Conservation (phyloP, 176 grass and related monocot genomes). For the Elymus sibiricus region DNA sequence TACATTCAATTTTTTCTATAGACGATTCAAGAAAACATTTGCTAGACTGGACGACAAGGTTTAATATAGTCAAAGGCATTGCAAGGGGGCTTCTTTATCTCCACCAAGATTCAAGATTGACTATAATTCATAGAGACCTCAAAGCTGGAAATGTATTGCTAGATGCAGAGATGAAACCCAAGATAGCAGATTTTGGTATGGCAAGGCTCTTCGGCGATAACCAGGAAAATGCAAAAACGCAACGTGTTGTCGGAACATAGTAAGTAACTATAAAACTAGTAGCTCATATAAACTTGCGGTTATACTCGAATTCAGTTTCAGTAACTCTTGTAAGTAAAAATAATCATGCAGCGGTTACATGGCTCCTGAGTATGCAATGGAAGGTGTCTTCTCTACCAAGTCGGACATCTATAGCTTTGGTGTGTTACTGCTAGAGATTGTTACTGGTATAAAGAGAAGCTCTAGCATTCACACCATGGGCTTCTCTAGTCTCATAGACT, state of each 20-base stretch:
- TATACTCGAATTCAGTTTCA: not conserved
- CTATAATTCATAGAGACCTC: conserved; percentile 45
- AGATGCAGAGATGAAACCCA: conserved; percentile 43
- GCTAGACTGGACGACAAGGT: conserved; percentile 36
- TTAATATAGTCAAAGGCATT: conserved; percentile 45
- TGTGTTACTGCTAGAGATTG: conserved; percentile 40
- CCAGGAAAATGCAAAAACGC: conserved; percentile 37
- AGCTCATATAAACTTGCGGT: not conserved
- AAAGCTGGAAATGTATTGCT: conserved; percentile 44
- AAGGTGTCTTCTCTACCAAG: conserved; percentile 48
- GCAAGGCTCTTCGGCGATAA: conserved; percentile 45
- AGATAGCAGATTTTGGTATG: conserved; percentile 59
- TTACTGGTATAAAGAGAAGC: conserved; percentile 40
- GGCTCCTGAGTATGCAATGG: no score
- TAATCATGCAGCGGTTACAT: conserved; percentile 32
- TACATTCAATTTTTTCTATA: not conserved
- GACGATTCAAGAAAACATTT: not conserved
- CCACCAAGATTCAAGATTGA: conserved; percentile 52
- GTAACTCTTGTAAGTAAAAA: not conserved
- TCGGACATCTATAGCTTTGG: conserved; percentile 60
- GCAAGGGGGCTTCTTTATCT: conserved; percentile 50
- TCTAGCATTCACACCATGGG: not conserved
- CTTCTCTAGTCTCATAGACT: conserved; percentile 38
- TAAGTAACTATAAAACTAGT: not conserved
- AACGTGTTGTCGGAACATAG: conserved; percentile 52